phyloP scores from a whole-genome alignment of 108 stramenopile species.

The Nannochloropsis granulata region DNA sequence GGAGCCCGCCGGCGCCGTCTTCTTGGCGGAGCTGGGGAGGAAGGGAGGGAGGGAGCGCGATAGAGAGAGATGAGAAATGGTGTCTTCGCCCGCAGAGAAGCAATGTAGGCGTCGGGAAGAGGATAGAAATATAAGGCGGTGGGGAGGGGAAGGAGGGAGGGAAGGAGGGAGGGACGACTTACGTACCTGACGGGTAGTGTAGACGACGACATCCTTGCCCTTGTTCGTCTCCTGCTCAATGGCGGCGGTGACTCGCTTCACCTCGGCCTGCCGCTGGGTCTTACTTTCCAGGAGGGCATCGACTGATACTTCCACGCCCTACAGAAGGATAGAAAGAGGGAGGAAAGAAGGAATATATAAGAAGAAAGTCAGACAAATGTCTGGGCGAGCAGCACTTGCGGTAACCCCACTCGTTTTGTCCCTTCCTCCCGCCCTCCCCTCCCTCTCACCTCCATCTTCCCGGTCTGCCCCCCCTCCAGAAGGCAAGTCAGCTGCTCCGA shows the following conservation, averaged over 20 bases:
- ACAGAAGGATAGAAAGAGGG: neutral
- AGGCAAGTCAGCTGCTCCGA: constrained; percentile 36
- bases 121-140: neutral
- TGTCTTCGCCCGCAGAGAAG: neutral
- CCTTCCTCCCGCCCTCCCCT: neutral
- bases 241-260: neutral
- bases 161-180: neutral
- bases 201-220: constrained; percentile 14
- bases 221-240: neutral
- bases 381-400: neutral
- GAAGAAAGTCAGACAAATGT: neutral
- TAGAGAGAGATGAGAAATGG: neutral
- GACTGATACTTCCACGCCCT: neutral
- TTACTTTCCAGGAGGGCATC: neutral
- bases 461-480: neutral
- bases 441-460: neutral
- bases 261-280: neutral
- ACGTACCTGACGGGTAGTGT: constrained; percentile 10
- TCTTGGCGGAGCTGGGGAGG: neutral
- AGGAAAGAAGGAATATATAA: neutral
- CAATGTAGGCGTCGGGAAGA: neutral
- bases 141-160: neutral
- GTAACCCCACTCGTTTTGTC: neutral
- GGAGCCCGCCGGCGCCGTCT: constrained; percentile 10
- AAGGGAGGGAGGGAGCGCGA: neutral